A percentile compares a stretch with the other conserved stretches of the same genome.
Evolutionary conservation across 768 basidiomycete species (phyloP).

Genomic region (Boletellus ananas): DNA sequence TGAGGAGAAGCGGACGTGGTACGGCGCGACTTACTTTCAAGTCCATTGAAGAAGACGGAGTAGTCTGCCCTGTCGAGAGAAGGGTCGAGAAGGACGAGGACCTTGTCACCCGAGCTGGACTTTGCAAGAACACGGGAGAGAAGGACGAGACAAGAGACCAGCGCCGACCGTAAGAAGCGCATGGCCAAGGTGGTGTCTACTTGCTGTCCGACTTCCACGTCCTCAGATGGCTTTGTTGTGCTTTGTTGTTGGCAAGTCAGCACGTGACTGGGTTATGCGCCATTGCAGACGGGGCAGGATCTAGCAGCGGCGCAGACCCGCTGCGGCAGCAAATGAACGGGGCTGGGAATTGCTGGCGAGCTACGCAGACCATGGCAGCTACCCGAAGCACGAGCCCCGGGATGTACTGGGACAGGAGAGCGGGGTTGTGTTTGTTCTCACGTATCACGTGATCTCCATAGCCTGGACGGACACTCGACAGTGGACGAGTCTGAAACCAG

Average conservation of each 20-base stretch:
- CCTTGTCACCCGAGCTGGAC: slow-evolving; percentile 78
- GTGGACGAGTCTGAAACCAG: slow-evolving; percentile 3
- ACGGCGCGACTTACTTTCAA: slow-evolving; percentile 54
- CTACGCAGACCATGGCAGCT: too few species aligned
- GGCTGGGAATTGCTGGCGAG: too few species aligned
- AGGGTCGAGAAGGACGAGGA: slow-evolving; percentile 82
- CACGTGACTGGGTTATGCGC: slow-evolving; percentile 12
- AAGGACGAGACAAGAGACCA: slow-evolving; percentile 30
- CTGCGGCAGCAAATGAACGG: background rate
- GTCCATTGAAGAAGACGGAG: slow-evolving; percentile 75
- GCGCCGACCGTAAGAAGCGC: slow-evolving; percentile 24
- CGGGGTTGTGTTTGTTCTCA: slow-evolving; percentile 11
- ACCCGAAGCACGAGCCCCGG: too few species aligned
- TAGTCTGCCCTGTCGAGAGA: slow-evolving; percentile 63
- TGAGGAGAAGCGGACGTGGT: background rate
- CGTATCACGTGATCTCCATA: slow-evolving; percentile 19
- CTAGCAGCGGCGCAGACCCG: background rate
- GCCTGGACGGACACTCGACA: slow-evolving; percentile 1
- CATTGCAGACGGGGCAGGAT: too few species aligned
- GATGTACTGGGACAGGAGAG: too few species aligned
- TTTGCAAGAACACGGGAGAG: slow-evolving; percentile 39
- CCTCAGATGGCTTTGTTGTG: slow-evolving; percentile 15
- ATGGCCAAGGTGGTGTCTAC: slow-evolving; percentile 15
- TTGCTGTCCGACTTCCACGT: slow-evolving; percentile 17
- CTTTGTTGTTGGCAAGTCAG: slow-evolving; percentile 13